A percentile compares a stretch with the other conserved stretches of the same genome.
Conservation (phyloP, 805 yeast genomes). For the Candida quercuum region DNA sequence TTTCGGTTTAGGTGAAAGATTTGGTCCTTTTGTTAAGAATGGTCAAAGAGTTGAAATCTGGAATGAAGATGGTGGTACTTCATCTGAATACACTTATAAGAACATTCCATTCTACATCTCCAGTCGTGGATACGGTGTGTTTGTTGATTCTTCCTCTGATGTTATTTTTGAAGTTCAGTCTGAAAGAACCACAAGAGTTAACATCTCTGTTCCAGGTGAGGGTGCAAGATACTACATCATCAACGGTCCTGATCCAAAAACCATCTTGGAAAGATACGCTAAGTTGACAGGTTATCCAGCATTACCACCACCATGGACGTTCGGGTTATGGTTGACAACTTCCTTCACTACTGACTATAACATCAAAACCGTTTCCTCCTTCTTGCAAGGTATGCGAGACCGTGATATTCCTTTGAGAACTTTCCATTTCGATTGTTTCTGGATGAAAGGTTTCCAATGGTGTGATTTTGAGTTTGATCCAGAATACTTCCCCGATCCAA, state of each 20-base stretch:
- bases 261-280: conserved; percentile 17
- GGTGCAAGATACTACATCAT: conserved; percentile 18
- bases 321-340: conserved; percentile 19
- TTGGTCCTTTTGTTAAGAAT: conserved; percentile 19
- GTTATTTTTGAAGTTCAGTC: conserved; percentile 17
- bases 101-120: conserved; percentile 19
- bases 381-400: conserved; percentile 19
- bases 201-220: conserved; percentile 16
- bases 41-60: conserved; percentile 21
- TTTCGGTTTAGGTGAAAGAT: conserved; percentile 21
- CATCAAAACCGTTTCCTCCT: conserved; percentile 15
- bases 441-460: conserved; percentile 22
- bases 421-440: conserved; percentile 20
- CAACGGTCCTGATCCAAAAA: conserved; percentile 20
- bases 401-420: conserved; percentile 18
- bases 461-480: conserved; percentile 21
- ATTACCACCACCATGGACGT: conserved; percentile 20
- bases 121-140: conserved; percentile 19
- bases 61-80: conserved; percentile 22
- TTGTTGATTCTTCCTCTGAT: conserved; percentile 16
- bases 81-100: conserved; percentile 19
- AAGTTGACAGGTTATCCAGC: conserved; percentile 19
- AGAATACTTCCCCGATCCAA: conserved; percentile 19
- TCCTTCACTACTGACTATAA: conserved; percentile 21
- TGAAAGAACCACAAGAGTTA: conserved; percentile 19